Evolutionary conservation across 371 early-diverging fungal species (phyloP), one percentile per base, ranked within the genome.

Genomic region (Mucor velutinosus): DNA sequence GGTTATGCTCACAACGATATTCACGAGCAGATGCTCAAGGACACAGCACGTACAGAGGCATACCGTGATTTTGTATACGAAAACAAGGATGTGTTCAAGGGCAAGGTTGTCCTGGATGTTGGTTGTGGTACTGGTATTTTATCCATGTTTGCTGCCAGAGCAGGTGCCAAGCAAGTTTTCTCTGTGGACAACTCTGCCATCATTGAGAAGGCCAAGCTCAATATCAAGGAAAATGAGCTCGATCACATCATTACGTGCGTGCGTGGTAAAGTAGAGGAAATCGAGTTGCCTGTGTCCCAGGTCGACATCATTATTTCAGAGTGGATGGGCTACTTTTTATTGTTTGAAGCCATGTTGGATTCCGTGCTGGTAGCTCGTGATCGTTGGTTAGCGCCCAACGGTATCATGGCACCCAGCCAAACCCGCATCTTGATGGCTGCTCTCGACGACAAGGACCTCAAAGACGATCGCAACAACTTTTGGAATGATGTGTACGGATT

Each of bases 111-210:
- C 32, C 87, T 99, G 56, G 99, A 99, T 80, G 97, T 99, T 32
- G 99, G 99, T 58, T 98, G 99, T 70, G 99, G 99, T 66, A 99
- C 98, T 29, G 98, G 95, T 61, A 97, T 97, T 65, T 83, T 98
- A 55, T 94, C 94, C 71, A 97, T 99, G 97, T 99, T 99, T 84
- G 97, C 97, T 15, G 97, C 98, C 57, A 94, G 92, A 81, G 90
- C 97, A 23, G 70, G 78, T 51, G 78, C 78, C 41, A 73, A 74
- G 32, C 64, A 72, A 62, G 95, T 94, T 29, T 85, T 92, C 62
- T 92, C 94, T 12, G 95, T 95, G 23, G 95, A 95, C 67, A 94
- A 93, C 82, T 89, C 89, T 45, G 88, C 87, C 70, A 94, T 95
- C 61, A 92, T 95, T 72, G 90, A 94, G 64, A 89, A 92, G 72